Base-by-base conservation (phyloP, 805 yeast species). In the Spencermartinsiella europaea region DNA sequence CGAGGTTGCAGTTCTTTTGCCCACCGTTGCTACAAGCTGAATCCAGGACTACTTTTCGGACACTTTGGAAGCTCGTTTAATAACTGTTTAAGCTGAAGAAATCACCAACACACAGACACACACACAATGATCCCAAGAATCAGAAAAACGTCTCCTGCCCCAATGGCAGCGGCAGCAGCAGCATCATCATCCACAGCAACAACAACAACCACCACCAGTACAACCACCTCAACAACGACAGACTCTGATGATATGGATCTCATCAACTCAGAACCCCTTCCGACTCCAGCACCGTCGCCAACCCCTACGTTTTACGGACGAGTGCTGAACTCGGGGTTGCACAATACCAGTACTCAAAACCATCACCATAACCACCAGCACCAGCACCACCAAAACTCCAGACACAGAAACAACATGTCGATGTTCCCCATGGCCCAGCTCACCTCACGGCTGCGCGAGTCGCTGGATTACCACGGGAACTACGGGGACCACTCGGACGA, bases 211-310 rank as follows among this genome's bases (percentile, higher is more conserved):
- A n/a, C n/a, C n/a, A n/a, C n/a, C n/a, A n/a, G n/a, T n/a, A n/a
- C n/a, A n/a, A n/a, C n/a, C n/a, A 25, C 31, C 31, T 12, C 31
- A 25, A 25, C 12, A n/a, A n/a, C n/a, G n/a, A n/a, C n/a, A n/a
- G 31, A 12, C 31, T 12, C 12, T 7, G 31, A 7, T 12, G 31
- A 25, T 12, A 7, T 25, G 31, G 31, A 25, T 25, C 10, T 25
- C 7, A 12, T 12, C 31, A 25, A 25, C 31, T 25, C 31, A 7
- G 31, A 25, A 12, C 31, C 42, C 5, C 50, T 45, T 3, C 50
- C 50, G 15, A 46, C 50, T 5, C 50, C 50, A 2, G 50, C 50
- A 5, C 50, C 50, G 28, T 46, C 50, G 17, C 50, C 50, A 14
- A 40, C 46, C 10, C 50, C 50, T 5, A 42, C 27, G 14, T 42